Percentiles rank a stretch among this genome's conserved stretches.
Evolutionary conservation across 306 rosid genomes (phyloP).

Genomic region (Vigna reflexopilosa): DNA sequence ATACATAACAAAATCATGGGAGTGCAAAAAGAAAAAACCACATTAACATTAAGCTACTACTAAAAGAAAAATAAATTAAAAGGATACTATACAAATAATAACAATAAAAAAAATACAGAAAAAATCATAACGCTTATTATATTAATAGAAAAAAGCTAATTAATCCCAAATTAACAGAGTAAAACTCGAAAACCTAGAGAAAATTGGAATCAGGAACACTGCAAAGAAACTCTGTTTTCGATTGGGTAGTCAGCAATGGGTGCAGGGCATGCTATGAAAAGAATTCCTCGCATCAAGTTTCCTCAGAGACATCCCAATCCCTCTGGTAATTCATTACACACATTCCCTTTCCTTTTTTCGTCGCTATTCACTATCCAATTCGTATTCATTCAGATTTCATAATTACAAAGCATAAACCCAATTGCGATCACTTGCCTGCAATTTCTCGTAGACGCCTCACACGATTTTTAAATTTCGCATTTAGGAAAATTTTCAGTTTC

Average conservation of each 20-base stretch:
- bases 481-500: background rate
- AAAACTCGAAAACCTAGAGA: background rate
- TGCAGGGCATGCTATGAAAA: conserved; percentile 62
- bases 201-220: background rate
- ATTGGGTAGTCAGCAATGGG: conserved; percentile 43
- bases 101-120: no score
- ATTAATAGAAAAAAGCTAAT: no score
- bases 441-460: background rate
- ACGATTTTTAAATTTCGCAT: conserved; percentile 16
- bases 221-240: background rate
- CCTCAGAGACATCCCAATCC: conserved; percentile 63
- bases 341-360: background rate
- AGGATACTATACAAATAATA: no score
- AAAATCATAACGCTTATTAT: no score
- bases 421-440: background rate
- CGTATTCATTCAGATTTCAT: background rate
- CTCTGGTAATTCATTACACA: background rate
- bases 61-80: no score
- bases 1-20: no score
- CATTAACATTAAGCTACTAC: no score
- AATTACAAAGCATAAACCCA: background rate
- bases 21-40: no score
- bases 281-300: conserved; percentile 85
- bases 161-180: background rate
- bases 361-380: background rate